Conservation (phyloP, 176 grass and related monocot species). For the Puccinellia tenuiflora region DNA sequence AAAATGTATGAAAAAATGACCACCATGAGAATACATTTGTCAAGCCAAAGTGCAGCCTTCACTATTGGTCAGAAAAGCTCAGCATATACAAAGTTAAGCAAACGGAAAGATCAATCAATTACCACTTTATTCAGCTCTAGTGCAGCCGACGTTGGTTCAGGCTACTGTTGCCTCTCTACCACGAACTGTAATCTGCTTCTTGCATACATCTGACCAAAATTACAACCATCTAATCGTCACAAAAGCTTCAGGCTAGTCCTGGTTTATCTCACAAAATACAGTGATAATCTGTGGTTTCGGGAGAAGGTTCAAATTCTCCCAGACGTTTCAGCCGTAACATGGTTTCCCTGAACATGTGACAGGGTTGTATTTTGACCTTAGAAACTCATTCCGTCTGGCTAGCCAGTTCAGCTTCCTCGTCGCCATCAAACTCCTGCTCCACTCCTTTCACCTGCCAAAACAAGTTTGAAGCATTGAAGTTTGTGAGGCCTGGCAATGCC, state of each 20-base stretch:
- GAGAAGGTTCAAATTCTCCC: not conserved
- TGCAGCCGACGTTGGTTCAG: slow-evolving; percentile 16
- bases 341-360: not conserved
- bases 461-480: not conserved
- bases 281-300: not conserved
- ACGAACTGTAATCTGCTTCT: not conserved
- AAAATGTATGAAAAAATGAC: not conserved
- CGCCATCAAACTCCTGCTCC: slow-evolving; percentile 80
- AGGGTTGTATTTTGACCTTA: not conserved
- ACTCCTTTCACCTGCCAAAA: slow-evolving; percentile 82
- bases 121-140: slow-evolving; percentile 30
- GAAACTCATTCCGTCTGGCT: slow-evolving; percentile 47
- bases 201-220: slow-evolving; percentile 14
- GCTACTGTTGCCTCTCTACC: not conserved
- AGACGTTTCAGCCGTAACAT: not conserved
- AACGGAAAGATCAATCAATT: slow-evolving; percentile 8
- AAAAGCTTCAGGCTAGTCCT: not conserved
- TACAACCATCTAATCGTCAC: not conserved
- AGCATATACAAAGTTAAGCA: not conserved
- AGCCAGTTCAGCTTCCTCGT: slow-evolving; percentile 59
- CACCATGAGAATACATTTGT: not conserved
- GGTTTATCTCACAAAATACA: slow-evolving; percentile 11
- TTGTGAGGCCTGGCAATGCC: not conserved
- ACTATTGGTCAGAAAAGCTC: not conserved
- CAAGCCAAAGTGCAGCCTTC: not conserved